Base-by-base conservation (phyloP, 108 stramenopile genomes). In the Aurantiochytrium sp. region DNA sequence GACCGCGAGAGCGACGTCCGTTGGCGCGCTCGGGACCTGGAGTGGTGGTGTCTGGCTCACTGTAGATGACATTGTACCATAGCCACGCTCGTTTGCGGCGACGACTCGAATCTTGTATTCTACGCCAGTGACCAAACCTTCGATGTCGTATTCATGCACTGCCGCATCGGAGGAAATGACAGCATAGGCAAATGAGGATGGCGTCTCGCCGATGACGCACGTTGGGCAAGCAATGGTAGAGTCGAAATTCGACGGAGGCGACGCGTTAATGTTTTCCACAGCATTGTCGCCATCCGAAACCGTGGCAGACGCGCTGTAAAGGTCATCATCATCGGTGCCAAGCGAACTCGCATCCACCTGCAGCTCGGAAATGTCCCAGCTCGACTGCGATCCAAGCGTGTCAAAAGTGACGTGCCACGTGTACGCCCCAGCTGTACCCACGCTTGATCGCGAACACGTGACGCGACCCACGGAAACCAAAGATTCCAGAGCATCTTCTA, bases 61-160 rank as follows among this genome's bases (percentile, higher is more conserved):
- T 21, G 72, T 23, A 6, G 94, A 49, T 21, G 91, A 51, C n/a
- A 91, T 69, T 29, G 87, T 64, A 59, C 96, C 96, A 51, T 94
- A 90, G 5, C 96, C 96, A 73, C 93, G 91, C 23, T 88, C 64
- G 89, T 96, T 97, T 35, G 93, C 92, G 8, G 96, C 96, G 21
- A 94, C 89, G 21, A 97, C 95, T 60, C 72, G 72, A 14, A 96
- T 94, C 69, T 91, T 93, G 88, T 97, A 97, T 58, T 92, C 88
- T 72, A 57, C 72, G 25, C 96, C 96, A 23, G 96, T 93, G 58
- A 71, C 83, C 6, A 96, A 93, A 19, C 91, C 93, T 28, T 90
- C 76, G 57, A 97, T 95, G 44, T 93, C 90, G 88, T 93, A 96
- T 42, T 72, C 60, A 19, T 91, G 60, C 43, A 76, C 59, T 60